phyloP scores from a whole-genome alignment of 345 rosid genomes.

The Bruguiera gymnorhiza region DNA sequence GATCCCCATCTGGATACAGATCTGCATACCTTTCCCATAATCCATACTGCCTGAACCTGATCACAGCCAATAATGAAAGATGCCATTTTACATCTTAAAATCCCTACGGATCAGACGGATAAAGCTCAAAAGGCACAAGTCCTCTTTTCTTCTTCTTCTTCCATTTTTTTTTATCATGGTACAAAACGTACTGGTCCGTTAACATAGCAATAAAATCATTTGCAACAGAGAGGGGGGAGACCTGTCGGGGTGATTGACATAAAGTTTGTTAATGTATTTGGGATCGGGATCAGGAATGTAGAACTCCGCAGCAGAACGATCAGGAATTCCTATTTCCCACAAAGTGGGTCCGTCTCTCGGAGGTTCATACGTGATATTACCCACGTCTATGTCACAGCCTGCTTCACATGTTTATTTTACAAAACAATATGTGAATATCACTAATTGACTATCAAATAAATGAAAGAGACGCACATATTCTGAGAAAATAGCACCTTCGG shows the following conservation, averaged over 20 bases:
- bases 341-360: constrained; percentile 84
- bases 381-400: constrained; percentile 58
- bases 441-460: neutral
- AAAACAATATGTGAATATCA: neutral
- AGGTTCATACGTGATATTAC: constrained; percentile 61
- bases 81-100: neutral
- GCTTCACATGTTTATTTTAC: constrained; percentile 3
- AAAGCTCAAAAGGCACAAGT: neutral
- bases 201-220: neutral
- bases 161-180: no score
- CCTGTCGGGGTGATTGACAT: constrained; percentile 66
- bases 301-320: constrained; percentile 77
- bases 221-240: constrained; percentile 12
- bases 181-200: no score
- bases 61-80: neutral
- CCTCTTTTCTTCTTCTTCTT: neutral
- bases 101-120: neutral
- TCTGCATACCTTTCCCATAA: constrained; percentile 85
- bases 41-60: constrained; percentile 82
- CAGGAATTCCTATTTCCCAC: constrained; percentile 94
- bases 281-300: constrained; percentile 80
- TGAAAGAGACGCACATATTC: neutral
- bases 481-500: constrained; percentile 42
- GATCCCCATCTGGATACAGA: constrained; percentile 58
- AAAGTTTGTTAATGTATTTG: constrained; percentile 54